A percentile compares a stretch with the other conserved stretches of the same genome.
phyloP scores from a whole-genome alignment of 768 basidiomycete species.

The Omphalotus guepiniiformis region DNA sequence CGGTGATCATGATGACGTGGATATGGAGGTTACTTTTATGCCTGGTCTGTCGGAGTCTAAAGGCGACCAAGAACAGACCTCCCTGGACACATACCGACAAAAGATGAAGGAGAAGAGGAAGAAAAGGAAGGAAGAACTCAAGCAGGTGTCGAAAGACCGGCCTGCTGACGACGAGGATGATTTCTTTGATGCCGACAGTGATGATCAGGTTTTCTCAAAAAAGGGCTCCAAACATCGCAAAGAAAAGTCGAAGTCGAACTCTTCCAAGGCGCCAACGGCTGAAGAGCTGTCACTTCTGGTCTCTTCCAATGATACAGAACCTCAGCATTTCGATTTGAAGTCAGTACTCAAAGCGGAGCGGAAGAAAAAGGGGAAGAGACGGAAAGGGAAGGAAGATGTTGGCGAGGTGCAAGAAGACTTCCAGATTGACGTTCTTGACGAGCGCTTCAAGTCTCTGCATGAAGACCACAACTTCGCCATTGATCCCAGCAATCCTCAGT shows the following conservation, averaged over 20 bases:
- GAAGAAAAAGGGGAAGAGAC: conserved; percentile 41
- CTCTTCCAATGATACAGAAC: conserved; percentile 50
- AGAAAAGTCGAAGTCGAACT: conserved; percentile 11
- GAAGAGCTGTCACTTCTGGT: conserved; percentile 66
- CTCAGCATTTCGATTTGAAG: conserved; percentile 87
- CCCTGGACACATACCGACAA: conserved; percentile 83
- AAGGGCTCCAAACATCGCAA: conserved; percentile 14
- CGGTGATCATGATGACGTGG: conserved; percentile 49
- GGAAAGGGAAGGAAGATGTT: conserved; percentile 42
- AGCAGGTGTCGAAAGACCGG: conserved; percentile 30
- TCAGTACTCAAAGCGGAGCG: conserved; percentile 87
- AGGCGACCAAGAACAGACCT: conserved; percentile 70
- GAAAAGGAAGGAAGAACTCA: conserved; percentile 67
- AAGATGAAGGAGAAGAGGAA: conserved; percentile 89
- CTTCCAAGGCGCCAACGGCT: conserved; percentile 30
- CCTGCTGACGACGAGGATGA: conserved; percentile 47
- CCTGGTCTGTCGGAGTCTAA: conserved; percentile 68
- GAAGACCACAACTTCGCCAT: conserved; percentile 93
- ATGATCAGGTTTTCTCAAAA: conserved; percentile 28
- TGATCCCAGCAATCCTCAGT: conserved; percentile 95
- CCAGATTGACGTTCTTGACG: conserved; percentile 77
- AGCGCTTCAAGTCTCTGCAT: conserved; percentile 82
- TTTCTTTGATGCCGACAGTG: conserved; percentile 67
- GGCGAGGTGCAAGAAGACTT: conserved; percentile 81
- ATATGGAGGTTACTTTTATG: conserved; percentile 95